phyloP scores from a whole-genome alignment of 495 filamentous ascomycete genomes.

The Pseudevernia furfuracea region DNA sequence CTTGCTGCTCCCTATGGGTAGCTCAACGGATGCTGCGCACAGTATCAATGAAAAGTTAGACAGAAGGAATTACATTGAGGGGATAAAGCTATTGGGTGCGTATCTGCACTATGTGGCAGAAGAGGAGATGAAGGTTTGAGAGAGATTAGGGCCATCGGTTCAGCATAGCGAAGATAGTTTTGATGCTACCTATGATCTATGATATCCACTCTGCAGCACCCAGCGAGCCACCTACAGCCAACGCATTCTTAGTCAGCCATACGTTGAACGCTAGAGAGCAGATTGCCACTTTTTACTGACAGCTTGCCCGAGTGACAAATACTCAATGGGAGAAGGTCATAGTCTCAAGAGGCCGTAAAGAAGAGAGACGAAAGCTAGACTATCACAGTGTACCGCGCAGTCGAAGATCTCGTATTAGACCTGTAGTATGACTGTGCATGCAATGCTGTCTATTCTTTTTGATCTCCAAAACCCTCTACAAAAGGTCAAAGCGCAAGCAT shows the following conservation, averaged over 20 bases:
- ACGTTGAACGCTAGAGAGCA: neutral
- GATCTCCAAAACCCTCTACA: neutral
- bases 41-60: conserved; percentile 98
- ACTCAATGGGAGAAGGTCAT: too few relatives aligned
- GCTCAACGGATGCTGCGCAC: conserved; percentile 91
- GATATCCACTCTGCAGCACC: neutral
- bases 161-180: neutral
- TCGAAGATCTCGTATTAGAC: neutral
- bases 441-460: too few relatives aligned
- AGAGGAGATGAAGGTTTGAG: conserved; percentile 52
- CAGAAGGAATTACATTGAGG: conserved; percentile 93
- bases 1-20: conserved; percentile 90
- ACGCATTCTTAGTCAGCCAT: neutral
- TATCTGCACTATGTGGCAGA: conserved; percentile 96
- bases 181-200: neutral
- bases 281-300: too few relatives aligned
- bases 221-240: neutral
- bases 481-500: neutral
- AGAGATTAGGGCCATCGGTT: neutral
- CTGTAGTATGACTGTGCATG: too few relatives aligned
- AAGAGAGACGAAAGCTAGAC: too few relatives aligned
- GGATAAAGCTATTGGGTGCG: conserved; percentile 89
- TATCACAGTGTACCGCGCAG: neutral
- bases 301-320: too few relatives aligned
- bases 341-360: too few relatives aligned